Base-by-base conservation (phyloP, 257 asterid genomes). In the Ilex asprella region DNA sequence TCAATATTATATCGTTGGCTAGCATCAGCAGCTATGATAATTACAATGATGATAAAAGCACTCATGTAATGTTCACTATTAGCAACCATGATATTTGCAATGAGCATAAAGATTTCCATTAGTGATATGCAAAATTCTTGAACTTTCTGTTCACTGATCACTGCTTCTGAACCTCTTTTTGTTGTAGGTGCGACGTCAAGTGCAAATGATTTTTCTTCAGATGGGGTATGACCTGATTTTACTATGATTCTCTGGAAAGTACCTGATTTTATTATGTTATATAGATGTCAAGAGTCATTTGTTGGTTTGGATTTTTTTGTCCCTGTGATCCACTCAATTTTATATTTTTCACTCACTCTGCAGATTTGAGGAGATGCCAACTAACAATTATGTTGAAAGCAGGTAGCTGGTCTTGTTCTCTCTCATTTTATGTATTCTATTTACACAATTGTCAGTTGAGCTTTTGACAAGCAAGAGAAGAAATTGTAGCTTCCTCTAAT, bases 341-440 rank as follows among this genome's bases (percentile, higher is more conserved):
- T 65, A 35, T 55, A 67, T 21, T 46, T 54, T 9, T 46, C 56
- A 49, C 75, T 73, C 32, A 39, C 63, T 68, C 9, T 81, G 75
- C 83, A 92, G 98, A 63, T 93, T 93, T 67, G 99, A 93, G 78
- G 99, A 93, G 83, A 93, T 93, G 99, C 92, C 95, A 3, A 93
- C 99, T 52, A 84, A 89, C 76, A 89, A 93, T 68, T 93, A 55
- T 76, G 97, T 87, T 49, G 99, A 93, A 62, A 93, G 97, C 96
- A 89, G 98, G 98, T 92, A 61, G 13, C 10, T 16, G 9, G 1
- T 65, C 44, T 63, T 43, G 14, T 58, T 50, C 31, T 51, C 41
- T 35, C 41, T 11, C 54, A 11, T 49, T 49, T 12, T 49, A 3
- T 49, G 3, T 49, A 3, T 49, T 7, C 10, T 49, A 49, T 12